Conservation (phyloP, 257 asterid species). For the Jasminum sambac region DNA sequence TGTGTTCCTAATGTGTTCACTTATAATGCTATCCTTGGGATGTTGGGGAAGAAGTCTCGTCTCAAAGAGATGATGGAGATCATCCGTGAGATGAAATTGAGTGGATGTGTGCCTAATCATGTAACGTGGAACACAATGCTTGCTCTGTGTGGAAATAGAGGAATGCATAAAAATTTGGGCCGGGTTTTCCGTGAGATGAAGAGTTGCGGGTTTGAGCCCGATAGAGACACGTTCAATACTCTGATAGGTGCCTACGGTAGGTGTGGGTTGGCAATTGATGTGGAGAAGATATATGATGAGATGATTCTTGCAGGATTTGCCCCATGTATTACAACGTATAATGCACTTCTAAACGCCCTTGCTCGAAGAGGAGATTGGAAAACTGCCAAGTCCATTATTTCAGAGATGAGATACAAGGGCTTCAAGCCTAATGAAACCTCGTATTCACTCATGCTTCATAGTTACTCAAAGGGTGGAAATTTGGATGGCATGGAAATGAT, state of each 20-base stretch:
- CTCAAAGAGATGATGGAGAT: constrained; percentile 79
- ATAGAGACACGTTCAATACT: constrained; percentile 83
- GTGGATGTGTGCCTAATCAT: constrained; percentile 81
- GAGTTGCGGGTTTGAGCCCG: constrained; percentile 88
- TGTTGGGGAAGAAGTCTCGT: constrained; percentile 87
- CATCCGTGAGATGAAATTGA: constrained; percentile 71
- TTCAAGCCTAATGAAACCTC: constrained; percentile 89
- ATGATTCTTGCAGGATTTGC: constrained; percentile 81
- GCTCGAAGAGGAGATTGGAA: constrained; percentile 85
- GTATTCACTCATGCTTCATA: constrained; percentile 74
- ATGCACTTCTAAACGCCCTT: constrained; percentile 83
- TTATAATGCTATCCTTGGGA: constrained; percentile 80
- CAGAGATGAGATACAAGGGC: constrained; percentile 73
- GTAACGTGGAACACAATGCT: constrained; percentile 93
- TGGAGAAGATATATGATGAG: constrained; percentile 69
- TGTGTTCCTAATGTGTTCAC: constrained; percentile 95
- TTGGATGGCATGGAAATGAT: constrained; percentile 71
- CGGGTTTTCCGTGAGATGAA: constrained; percentile 83
- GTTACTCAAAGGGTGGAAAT: constrained; percentile 82
- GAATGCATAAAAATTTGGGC: constrained; percentile 72
- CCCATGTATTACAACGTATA: constrained; percentile 79
- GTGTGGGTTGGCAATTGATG: constrained; percentile 69
- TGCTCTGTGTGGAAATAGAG: constrained; percentile 78
- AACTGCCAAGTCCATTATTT: constrained; percentile 64
- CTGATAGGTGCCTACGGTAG: constrained; percentile 87